Evolutionary conservation across 2,329 filamentous ascomycete species (phyloP), one percentile per base, ranked within the genome.

Genomic region (Colletotrichum chlorophyti): DNA sequence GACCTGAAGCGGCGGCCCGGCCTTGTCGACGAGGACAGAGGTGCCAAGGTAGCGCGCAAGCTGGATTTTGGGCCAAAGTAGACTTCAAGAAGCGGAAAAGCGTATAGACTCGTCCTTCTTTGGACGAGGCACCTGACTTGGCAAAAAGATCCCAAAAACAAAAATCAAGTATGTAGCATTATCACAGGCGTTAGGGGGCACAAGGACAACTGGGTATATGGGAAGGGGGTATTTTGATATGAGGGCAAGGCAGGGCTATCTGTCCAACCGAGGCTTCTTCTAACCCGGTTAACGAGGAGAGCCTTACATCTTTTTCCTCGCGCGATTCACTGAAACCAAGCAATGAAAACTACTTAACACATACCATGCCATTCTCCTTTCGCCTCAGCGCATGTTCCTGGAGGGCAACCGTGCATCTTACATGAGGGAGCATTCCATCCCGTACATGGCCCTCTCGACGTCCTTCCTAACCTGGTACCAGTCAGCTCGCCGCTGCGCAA

Each of bases 391-490:
- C n/a, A n/a, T n/a, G n/a, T n/a, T n/a, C n/a, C n/a, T n/a, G n/a
- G n/a, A n/a, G n/a, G n/a, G n/a, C n/a, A n/a, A 11, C 3, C 41
- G 15, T n/a, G 12, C 15, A 10, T 19, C 6, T 37, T 49, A 98
- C 93, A 97, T 98, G 38, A 96, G 70, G 41, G 71, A 72, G 74
- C 95, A 99, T 60, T 95, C 94, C 72, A 97, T 85, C 5, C 95
- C 95, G 76, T 97, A 98, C 93, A 99, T 97, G 61, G 93, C 93
- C 75, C 91, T 89, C 79, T 99, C 95, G 6, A 99, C 95, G 63
- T 93, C 87, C 63, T 85, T 86, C 77, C 90, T 90, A 10, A 99
- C 91, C 66, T 89, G 83, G 71, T 95, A 97, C 95, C 95, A 99
- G 76, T 99, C 95, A 46, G 93, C 93, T 65, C 95, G 81, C 65